Percentiles rank a stretch among this genome's conserved stretches.
Conservation (phyloP, 1,284 basidiomycete genomes). For the Microbotryum violaceum region DNA sequence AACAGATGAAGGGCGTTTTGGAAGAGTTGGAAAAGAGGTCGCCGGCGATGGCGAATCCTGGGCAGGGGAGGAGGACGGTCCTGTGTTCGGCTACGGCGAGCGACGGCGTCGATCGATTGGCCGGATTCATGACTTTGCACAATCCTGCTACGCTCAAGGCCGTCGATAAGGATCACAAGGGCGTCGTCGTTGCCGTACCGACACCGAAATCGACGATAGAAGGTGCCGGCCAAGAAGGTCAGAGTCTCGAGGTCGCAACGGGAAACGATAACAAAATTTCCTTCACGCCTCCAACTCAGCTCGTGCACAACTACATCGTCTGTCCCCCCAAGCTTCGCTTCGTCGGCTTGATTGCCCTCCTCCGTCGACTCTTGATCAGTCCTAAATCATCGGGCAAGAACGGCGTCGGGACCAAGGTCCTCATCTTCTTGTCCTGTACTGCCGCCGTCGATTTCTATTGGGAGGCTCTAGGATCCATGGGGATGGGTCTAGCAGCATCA, state of each 20-base stretch:
- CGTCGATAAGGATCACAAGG: slow-evolving; percentile 7
- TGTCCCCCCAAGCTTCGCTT: slow-evolving; percentile 87
- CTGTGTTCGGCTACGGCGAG: slow-evolving; percentile 95
- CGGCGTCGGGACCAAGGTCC: slow-evolving; percentile 51
- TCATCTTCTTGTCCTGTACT: slow-evolving; percentile 94
- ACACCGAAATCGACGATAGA: not conserved
- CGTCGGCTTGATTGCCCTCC: slow-evolving; percentile 78
- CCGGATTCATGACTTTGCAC: slow-evolving; percentile 62
- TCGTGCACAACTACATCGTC: slow-evolving; percentile 88
- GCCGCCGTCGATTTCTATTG: slow-evolving; percentile 98
- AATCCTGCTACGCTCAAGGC: slow-evolving; percentile 60
- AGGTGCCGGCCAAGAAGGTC: not conserved
- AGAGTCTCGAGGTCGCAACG: slow-evolving; percentile 5
- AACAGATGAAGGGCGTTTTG: slow-evolving; percentile 62
- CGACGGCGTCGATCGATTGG: slow-evolving; percentile 88
- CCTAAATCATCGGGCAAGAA: slow-evolving; percentile 39
- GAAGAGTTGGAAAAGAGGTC: slow-evolving; percentile 58
- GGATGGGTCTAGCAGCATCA: slow-evolving; percentile 51
- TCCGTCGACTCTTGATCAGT: slow-evolving; percentile 58
- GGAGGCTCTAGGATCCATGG: slow-evolving; percentile 68
- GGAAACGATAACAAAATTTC: slow-evolving; percentile 45
- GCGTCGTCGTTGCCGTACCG: slow-evolving; percentile 8
- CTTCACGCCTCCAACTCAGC: slow-evolving; percentile 89
- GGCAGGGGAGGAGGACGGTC: slow-evolving; percentile 54
- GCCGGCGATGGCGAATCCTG: slow-evolving; percentile 37